Percentiles rank a stretch among this genome's conserved stretches.
phyloP scores from a whole-genome alignment of 1,139 yeast genomes.

The Taphrina sp. region DNA sequence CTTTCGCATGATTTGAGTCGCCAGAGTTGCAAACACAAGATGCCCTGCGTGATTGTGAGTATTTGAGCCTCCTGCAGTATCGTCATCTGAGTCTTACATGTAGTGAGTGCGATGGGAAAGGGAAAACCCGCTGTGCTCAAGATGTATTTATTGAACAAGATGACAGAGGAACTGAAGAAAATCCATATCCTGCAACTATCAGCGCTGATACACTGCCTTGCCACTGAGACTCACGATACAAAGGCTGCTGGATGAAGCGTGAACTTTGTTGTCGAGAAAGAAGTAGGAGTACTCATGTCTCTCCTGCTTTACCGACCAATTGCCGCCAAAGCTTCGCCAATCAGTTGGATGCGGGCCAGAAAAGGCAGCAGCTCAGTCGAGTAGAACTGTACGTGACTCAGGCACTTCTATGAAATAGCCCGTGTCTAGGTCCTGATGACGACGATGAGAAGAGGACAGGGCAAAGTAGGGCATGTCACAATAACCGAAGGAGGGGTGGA shows the following conservation, averaged over 20 bases:
- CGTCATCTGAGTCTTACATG: constrained; percentile 30
- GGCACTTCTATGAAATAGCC: too few species aligned
- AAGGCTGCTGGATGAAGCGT: constrained; percentile 14
- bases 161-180: constrained; percentile 38
- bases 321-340: too few species aligned
- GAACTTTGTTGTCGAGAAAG: background rate
- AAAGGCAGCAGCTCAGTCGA: too few species aligned
- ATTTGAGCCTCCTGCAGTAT: background rate
- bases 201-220: too few species aligned
- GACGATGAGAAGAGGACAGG: too few species aligned
- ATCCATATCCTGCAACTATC: constrained; percentile 35
- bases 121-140: constrained; percentile 36
- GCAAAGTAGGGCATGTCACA: too few species aligned
- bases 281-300: background rate
- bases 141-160: constrained; percentile 39
- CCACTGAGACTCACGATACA: constrained; percentile 9
- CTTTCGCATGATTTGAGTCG: constrained; percentile 38
- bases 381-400: too few species aligned
- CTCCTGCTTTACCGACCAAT: background rate
- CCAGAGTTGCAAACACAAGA: constrained; percentile 38
- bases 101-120: constrained; percentile 39
- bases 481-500: too few species aligned
- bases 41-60: constrained; percentile 34
- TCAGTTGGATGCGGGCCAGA: too few species aligned
- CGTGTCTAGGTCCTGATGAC: too few species aligned